Conservation (phyloP, 768 basidiomycete genomes). For the Suillus subaureus region DNA sequence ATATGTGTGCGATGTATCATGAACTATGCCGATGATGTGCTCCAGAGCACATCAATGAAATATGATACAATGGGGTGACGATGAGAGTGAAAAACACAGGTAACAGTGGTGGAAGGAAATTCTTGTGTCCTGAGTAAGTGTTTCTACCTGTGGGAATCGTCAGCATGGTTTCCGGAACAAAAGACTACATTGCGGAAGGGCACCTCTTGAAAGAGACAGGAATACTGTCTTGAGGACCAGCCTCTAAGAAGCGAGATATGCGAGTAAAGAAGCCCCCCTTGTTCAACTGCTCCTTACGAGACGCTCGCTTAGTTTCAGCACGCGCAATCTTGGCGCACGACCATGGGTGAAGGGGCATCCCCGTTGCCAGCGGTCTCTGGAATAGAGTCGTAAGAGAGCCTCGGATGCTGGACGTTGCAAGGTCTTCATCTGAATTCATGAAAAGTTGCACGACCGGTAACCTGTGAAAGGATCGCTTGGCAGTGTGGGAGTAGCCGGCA, state of each 20-base stretch:
- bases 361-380: not conserved
- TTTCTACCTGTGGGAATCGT: not conserved
- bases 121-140: not conserved
- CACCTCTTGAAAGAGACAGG: not conserved
- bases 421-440: not conserved
- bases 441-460: slow-evolving; percentile 3
- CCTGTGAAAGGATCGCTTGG: not conserved
- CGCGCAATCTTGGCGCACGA: slow-evolving; percentile 35
- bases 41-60: not conserved
- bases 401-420: not conserved
- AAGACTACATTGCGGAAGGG: too few relatives aligned
- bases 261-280: not conserved
- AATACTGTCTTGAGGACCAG: not conserved
- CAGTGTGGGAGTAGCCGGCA: not conserved
- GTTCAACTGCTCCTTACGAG: slow-evolving; percentile 22
- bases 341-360: slow-evolving; percentile 18
- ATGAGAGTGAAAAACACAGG: not conserved
- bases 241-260: not conserved
- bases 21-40: not conserved
- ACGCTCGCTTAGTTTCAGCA: slow-evolving; percentile 26
- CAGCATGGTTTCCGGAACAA: not conserved
- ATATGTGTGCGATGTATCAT: not conserved
- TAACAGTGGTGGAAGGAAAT: not conserved
- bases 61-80: not conserved
- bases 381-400: not conserved